These are phyloP conservation scores for Pogostemon cablin DNA, from an alignment of 257 asterid genomes.

Conservation along the genomic window DNA sequence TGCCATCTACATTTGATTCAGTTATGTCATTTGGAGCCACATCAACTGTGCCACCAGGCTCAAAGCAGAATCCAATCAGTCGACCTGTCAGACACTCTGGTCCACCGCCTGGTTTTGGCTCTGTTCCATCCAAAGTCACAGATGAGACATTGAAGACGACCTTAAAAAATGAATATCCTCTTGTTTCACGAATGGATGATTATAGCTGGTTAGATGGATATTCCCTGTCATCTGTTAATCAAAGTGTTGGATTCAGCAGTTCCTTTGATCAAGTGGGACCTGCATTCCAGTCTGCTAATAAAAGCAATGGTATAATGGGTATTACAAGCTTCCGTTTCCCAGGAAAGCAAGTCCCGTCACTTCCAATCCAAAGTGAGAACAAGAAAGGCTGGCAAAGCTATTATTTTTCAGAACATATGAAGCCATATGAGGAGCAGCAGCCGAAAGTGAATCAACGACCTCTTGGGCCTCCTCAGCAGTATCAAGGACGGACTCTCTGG, in stretches of 20 bases:
- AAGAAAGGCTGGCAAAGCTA: conserved; percentile 51
- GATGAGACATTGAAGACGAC: conserved; percentile 49
- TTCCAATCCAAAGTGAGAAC: conserved; percentile 54
- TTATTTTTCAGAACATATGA: conserved; percentile 49
- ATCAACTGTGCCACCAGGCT: conserved; percentile 46
- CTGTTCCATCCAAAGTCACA: conserved; percentile 57
- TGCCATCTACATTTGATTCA: conserved; percentile 56
- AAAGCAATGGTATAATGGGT: conserved; percentile 48
- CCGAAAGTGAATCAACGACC: conserved; percentile 60
- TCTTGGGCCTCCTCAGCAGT: conserved; percentile 55
- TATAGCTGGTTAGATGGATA: conserved; percentile 82
- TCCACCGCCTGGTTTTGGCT: conserved; percentile 96
- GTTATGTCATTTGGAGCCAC: conserved; percentile 46
- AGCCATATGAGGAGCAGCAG: conserved; percentile 52
- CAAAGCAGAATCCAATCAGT: conserved; percentile 76
- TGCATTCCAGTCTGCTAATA: conserved; percentile 39
- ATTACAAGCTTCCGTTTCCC: conserved; percentile 74
- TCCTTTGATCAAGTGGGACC: conserved; percentile 49
- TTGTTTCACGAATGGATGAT: conserved; percentile 56
- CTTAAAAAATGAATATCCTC: conserved; percentile 44
- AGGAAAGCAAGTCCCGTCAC: conserved; percentile 62
- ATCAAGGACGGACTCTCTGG: conserved; percentile 71
- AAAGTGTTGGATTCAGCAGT: conserved; percentile 50
- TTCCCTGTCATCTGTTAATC: conserved; percentile 53
- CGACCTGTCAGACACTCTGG: conserved; percentile 80